A percentile compares a stretch with the other conserved stretches of the same genome.
Conservation (phyloP, 2,329 filamentous ascomycete species). For the Fusarium pseudonygamai region DNA sequence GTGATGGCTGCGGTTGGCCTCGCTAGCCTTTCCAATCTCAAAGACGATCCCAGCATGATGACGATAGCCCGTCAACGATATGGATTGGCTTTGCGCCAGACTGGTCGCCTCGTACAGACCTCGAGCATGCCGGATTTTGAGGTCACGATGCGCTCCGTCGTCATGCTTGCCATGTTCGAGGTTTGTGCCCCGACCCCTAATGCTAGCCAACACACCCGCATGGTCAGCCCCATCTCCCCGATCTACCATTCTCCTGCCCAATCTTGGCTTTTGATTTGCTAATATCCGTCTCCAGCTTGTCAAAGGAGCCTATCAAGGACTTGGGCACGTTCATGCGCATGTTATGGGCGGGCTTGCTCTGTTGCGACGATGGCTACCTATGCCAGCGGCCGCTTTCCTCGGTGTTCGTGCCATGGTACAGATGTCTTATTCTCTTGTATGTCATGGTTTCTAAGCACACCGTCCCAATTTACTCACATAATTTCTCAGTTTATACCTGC, state of each 20-base stretch:
- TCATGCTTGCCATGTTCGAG: conserved; percentile 70
- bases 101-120: conserved; percentile 53
- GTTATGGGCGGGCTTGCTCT: conserved; percentile 68
- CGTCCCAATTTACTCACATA: conserved; percentile 14
- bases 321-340: conserved; percentile 65
- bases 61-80: conserved; percentile 62
- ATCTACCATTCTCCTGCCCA: background rate
- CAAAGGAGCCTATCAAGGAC: conserved; percentile 57
- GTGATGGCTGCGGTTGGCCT: conserved; percentile 67
- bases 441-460: conserved; percentile 9
- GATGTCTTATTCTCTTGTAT: conserved; percentile 65
- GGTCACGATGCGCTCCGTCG: conserved; percentile 61
- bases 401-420: conserved; percentile 64
- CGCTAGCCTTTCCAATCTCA: conserved; percentile 65
- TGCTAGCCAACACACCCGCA: background rate
- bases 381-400: conserved; percentile 50
- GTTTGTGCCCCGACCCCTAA: conserved; percentile 49
- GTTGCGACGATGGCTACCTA: conserved; percentile 58
- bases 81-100: conserved; percentile 60
- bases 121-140: conserved; percentile 49
- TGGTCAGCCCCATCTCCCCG: conserved; percentile 22
- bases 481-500: conserved; percentile 55
- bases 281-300: conserved; percentile 49
- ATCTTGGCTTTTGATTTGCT: conserved; percentile 17
- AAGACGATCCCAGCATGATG: conserved; percentile 56